phyloP scores from a whole-genome alignment of 106 monocot species.

The Allium sativum region DNA sequence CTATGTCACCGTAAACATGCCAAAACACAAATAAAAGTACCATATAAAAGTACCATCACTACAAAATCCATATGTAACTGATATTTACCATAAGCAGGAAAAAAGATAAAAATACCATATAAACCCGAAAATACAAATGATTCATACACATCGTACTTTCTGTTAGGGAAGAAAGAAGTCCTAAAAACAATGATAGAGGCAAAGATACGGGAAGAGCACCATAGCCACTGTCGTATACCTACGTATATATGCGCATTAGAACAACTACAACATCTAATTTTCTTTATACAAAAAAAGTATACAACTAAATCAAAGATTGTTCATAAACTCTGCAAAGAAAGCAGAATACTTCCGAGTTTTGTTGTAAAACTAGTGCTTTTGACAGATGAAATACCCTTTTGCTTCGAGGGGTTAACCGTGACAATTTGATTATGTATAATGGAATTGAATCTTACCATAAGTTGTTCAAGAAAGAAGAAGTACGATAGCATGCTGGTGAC shows the following conservation, averaged over 20 bases:
- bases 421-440: too few relatives aligned
- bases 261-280: too few relatives aligned
- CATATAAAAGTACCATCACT: too few relatives aligned
- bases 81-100: not conserved
- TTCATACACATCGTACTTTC: constrained; percentile 36
- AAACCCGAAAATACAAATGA: not conserved
- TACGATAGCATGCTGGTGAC: constrained; percentile 44
- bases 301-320: too few relatives aligned
- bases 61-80: not conserved
- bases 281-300: too few relatives aligned
- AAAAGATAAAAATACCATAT: constrained; percentile 1
- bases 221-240: constrained; percentile 1
- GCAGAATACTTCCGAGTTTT: too few relatives aligned
- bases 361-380: too few relatives aligned
- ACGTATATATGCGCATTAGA: not conserved
- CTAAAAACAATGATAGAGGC: constrained; percentile 19
- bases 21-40: too few relatives aligned
- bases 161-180: constrained; percentile 38
- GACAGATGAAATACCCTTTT: too few relatives aligned
- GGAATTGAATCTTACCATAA: constrained; percentile 25
- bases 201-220: constrained; percentile 8
- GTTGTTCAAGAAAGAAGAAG: constrained; percentile 47
- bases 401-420: too few relatives aligned
- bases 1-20: too few relatives aligned
- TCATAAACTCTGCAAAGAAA: too few relatives aligned